These are phyloP conservation scores for Pythium coloratum DNA, from an alignment of 352 stramenopile genomes.

Conservation along the genomic window DNA sequence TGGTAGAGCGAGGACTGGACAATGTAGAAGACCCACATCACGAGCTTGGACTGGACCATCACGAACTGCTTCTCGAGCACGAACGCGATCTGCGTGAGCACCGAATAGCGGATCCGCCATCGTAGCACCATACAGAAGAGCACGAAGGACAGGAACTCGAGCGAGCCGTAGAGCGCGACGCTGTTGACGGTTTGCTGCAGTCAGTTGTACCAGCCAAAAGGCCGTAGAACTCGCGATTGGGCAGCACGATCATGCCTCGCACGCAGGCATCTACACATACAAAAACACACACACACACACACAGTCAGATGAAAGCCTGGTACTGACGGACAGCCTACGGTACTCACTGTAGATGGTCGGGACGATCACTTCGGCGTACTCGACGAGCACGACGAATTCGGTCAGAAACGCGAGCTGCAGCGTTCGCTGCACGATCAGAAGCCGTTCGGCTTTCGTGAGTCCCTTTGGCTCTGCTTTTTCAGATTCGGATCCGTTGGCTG, in stretches of 20 bases:
- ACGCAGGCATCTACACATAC: slow-evolving; percentile 15
- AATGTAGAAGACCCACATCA: slow-evolving; percentile 27
- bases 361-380: slow-evolving; percentile 41
- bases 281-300: background rate
- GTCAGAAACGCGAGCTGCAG: slow-evolving; percentile 30
- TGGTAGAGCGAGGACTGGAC: slow-evolving; percentile 23
- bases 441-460: slow-evolving; percentile 1
- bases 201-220: slow-evolving; percentile 14
- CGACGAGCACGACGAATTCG: slow-evolving; percentile 35
- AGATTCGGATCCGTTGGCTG: background rate
- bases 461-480: background rate
- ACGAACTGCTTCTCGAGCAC: slow-evolving; percentile 15
- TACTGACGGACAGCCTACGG: too few relatives aligned
- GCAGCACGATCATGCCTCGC: slow-evolving; percentile 26
- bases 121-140: slow-evolving; percentile 9
- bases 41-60: slow-evolving; percentile 24
- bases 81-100: slow-evolving; percentile 25
- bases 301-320: background rate
- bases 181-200: slow-evolving; percentile 9
- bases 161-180: slow-evolving; percentile 19
- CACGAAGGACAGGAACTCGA: slow-evolving; percentile 21
- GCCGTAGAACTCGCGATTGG: slow-evolving; percentile 32
- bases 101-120: slow-evolving; percentile 20
- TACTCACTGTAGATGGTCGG: slow-evolving; percentile 35
- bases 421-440: slow-evolving; percentile 11